Conservation (phyloP, 2,329 filamentous ascomycete genomes). For the Xylariaceae sp. region DNA sequence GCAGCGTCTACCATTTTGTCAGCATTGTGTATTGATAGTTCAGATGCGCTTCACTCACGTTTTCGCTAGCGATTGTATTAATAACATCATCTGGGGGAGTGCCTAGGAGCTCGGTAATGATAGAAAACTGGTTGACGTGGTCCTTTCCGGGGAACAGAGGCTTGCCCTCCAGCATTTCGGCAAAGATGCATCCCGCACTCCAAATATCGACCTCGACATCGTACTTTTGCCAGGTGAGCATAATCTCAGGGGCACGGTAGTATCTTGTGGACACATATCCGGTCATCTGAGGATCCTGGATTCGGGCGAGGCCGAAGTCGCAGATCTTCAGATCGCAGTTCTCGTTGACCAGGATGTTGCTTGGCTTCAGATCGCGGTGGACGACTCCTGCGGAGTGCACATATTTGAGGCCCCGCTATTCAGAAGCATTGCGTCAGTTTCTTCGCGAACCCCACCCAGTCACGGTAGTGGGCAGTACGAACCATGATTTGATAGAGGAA, state of each 20-base stretch:
- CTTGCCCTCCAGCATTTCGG: slow-evolving; percentile 98
- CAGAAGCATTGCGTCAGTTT: slow-evolving; percentile 1
- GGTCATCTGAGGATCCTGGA: slow-evolving; percentile 99
- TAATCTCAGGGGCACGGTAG: slow-evolving; percentile 97
- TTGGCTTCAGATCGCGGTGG: slow-evolving; percentile 95
- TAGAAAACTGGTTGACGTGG: slow-evolving; percentile 99
- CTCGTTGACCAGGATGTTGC: slow-evolving; percentile 99
- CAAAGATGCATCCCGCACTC: slow-evolving; percentile 98
- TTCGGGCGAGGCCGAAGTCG: slow-evolving; percentile 94
- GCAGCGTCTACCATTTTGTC: slow-evolving; percentile 62
- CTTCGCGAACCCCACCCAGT: background rate
- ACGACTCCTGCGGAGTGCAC: slow-evolving; percentile 98
- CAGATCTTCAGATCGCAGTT: slow-evolving; percentile 99
- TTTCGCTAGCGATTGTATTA: slow-evolving; percentile 96
- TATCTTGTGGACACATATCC: slow-evolving; percentile 98
- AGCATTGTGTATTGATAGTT: slow-evolving; percentile 9
- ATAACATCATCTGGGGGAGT: slow-evolving; percentile 98
- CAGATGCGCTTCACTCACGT: slow-evolving; percentile 52
- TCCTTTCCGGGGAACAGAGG: slow-evolving; percentile 98
- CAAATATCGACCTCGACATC: slow-evolving; percentile 98
- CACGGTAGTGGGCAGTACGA: slow-evolving; percentile 28
- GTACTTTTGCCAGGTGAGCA: slow-evolving; percentile 99
- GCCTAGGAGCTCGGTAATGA: slow-evolving; percentile 95
- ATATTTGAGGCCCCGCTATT: slow-evolving; percentile 92
- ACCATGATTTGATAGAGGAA: slow-evolving; percentile 99